phyloP scores from a whole-genome alignment of 2,329 filamentous ascomycete species.

The Coniochaeta sp. region DNA sequence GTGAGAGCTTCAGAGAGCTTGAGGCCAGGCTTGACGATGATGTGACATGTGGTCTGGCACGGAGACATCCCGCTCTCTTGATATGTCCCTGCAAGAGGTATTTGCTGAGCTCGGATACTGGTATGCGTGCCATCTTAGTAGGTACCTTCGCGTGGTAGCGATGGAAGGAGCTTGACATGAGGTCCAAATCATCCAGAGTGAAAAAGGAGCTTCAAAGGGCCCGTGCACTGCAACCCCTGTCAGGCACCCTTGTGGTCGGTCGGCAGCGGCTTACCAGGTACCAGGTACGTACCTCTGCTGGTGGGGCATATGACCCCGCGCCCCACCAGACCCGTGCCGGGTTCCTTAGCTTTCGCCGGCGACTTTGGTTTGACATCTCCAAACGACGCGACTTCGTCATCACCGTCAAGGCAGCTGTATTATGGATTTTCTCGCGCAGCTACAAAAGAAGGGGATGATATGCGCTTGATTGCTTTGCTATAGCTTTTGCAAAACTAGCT shows the following conservation, averaged over 20 bases:
- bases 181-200: background rate
- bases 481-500: background rate
- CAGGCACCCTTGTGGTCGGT: background rate
- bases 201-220: background rate
- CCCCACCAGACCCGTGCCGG: background rate
- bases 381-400: background rate
- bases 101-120: conserved; percentile 34
- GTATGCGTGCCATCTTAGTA: conserved; percentile 32
- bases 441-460: background rate
- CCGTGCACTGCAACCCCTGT: background rate
- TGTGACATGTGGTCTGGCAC: background rate
- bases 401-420: background rate
- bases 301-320: background rate
- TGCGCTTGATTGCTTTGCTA: background rate
- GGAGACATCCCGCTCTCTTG: conserved; percentile 29
- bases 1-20: background rate
- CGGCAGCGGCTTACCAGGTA: no score
- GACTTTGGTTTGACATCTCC: background rate
- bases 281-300: no score
- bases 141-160: background rate
- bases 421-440: background rate
- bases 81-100: conserved; percentile 42
- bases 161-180: background rate
- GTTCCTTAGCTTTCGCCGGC: background rate
- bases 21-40: background rate